These are phyloP conservation scores for Corylus americana DNA, from an alignment of 306 rosid species.

Conservation along the genomic window DNA sequence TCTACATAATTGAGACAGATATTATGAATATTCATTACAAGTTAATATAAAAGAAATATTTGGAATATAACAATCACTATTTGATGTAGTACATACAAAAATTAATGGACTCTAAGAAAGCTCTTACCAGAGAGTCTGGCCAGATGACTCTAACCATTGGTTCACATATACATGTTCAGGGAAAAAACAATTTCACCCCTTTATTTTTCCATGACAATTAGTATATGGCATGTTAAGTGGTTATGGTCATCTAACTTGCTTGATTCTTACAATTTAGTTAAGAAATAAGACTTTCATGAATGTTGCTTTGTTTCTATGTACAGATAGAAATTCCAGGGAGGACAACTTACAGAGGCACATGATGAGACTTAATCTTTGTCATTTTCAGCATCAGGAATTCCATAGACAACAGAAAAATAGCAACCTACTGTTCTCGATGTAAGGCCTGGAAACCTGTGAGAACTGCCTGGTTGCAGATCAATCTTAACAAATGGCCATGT, in stretches of 20 bases:
- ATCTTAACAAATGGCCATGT: constrained; percentile 86
- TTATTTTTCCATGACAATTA: constrained; percentile 23
- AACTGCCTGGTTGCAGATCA: constrained; percentile 63
- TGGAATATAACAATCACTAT: background rate
- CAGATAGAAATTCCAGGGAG: constrained; percentile 30
- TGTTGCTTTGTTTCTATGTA: constrained; percentile 20
- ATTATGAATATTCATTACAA: background rate
- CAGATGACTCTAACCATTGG: background rate
- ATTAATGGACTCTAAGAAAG: background rate
- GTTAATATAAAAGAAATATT: background rate
- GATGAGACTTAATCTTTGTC: constrained; percentile 43
- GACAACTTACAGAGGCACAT: constrained; percentile 21
- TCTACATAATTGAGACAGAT: too few relatives aligned
- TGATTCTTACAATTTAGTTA: constrained; percentile 10
- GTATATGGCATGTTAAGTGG: constrained; percentile 12
- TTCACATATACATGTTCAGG: constrained; percentile 2
- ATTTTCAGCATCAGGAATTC: constrained; percentile 43
- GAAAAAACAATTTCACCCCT: constrained; percentile 20
- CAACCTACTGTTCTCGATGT: constrained; percentile 59
- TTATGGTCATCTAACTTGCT: constrained; percentile 14
- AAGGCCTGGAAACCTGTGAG: constrained; percentile 93
- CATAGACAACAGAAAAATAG: constrained; percentile 82
- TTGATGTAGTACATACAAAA: constrained; percentile 11
- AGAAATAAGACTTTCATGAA: constrained; percentile 7
- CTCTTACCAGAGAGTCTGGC: background rate